Evolutionary conservation across 2,329 filamentous ascomycete genomes (phyloP), one percentile per base, ranked within the genome.

Genomic region (Myrmaecium sp.): DNA sequence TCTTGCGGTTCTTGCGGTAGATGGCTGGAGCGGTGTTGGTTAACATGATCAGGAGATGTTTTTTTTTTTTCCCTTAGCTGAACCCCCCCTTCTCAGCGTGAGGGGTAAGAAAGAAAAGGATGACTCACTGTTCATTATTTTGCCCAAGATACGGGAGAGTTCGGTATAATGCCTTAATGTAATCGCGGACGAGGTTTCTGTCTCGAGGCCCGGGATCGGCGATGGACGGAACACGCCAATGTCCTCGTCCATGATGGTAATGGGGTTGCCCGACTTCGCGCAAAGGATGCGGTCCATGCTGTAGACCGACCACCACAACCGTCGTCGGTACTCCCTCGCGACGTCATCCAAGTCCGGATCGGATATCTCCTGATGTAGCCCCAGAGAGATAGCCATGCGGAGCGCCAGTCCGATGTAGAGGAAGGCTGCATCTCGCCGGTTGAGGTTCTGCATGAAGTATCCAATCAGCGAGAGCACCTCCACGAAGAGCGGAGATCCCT

Each of bases 361-460:
- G 0, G 47, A 47, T 1, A 62, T 54, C 32, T 68, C 64, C 31
- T 67, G 61, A 33, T 68, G 64, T n/a, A 69, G 43, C 0, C 64
- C 64, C 0, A 68, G 49, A 5, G 58, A 64, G 16, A 68, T 63
- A 6, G 64, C 64, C 64, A 69, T 69, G 8, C 64, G 58, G 14
- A 68, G 42, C 3, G 64, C 64, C 11, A 26, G 26, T 24, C 41
- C 25, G 34, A 55, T 50, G 32, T 66, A 67, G 12, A 67, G 47
- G 28, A 64, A 68, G 0, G 64, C 63, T 3, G 62, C 61, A 39
- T 69, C 64, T 12, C 60, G 51, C 1, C 62, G 54, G 35, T 67
- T 66, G 32, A 68, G 50, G 32, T 65, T 67, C 33, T 68, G 64
- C 54, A 69, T 58, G 21, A 65, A 69, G 36, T 67, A 67, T 9